Percentiles rank a stretch among this genome's conserved stretches.
These are phyloP conservation scores for Hypsizygus ulmarius DNA, from an alignment of 1,284 basidiomycete species.

Conservation along the genomic window DNA sequence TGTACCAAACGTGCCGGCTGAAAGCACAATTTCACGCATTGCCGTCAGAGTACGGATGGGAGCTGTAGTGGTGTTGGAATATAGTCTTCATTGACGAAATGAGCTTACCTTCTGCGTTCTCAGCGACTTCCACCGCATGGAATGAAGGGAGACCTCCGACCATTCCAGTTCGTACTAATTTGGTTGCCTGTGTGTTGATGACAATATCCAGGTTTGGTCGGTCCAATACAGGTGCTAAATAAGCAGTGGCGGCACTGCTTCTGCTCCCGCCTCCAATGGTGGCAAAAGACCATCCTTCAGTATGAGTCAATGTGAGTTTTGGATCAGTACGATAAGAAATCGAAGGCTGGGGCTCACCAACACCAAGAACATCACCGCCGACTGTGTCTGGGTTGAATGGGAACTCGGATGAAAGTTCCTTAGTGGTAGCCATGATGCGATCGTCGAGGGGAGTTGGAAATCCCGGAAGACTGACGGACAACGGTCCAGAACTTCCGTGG, in stretches of 20 bases:
- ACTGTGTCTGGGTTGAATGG: slow-evolving; percentile 33
- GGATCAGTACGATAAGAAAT: background rate
- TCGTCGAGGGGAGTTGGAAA: slow-evolving; percentile 25
- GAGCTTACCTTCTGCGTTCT: slow-evolving; percentile 18
- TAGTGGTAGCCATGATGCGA: slow-evolving; percentile 25
- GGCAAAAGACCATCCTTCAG: slow-evolving; percentile 28
- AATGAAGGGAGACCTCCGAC: slow-evolving; percentile 18
- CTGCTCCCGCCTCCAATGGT: slow-evolving; percentile 25
- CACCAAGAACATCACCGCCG: slow-evolving; percentile 30
- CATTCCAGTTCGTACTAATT: slow-evolving; percentile 20
- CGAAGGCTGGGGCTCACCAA: slow-evolving; percentile 24
- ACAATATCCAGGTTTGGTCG: slow-evolving; percentile 29
- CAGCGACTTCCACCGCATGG: slow-evolving; percentile 27
- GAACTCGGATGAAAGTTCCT: slow-evolving; percentile 25
- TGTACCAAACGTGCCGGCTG: slow-evolving; percentile 27
- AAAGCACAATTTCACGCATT: slow-evolving; percentile 32
- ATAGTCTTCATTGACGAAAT: background rate
- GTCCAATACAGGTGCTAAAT: slow-evolving; percentile 26
- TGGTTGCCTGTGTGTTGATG: slow-evolving; percentile 28
- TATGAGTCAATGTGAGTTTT: background rate
- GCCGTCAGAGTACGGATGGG: slow-evolving; percentile 8
- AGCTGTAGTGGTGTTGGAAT: slow-evolving; percentile 6
- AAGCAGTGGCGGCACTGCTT: slow-evolving; percentile 26
- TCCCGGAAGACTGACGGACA: slow-evolving; percentile 29
- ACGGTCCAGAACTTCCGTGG: slow-evolving; percentile 27